Evolutionary conservation across 2,329 filamentous ascomycete genomes (phyloP).

Genomic region (Alternaria rosae): DNA sequence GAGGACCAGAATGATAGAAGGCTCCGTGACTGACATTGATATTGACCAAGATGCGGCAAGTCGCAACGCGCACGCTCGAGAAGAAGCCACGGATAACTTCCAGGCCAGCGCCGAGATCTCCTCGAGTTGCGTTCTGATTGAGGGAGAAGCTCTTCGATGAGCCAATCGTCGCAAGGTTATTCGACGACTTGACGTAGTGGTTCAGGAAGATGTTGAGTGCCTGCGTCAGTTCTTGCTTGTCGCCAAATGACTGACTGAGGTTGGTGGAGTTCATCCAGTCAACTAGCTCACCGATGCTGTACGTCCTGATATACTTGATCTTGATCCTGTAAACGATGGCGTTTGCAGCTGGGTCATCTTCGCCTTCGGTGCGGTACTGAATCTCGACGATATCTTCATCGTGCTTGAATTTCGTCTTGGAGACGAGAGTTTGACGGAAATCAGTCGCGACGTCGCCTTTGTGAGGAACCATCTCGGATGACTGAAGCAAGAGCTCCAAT

Average conservation of each 20-base stretch:
- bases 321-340: constrained; percentile 23
- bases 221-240: constrained; percentile 60
- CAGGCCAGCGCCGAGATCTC: constrained; percentile 59
- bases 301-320: constrained; percentile 22
- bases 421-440: constrained; percentile 31
- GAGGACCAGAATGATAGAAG: constrained; percentile 58
- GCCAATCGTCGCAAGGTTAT: constrained; percentile 56
- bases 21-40: constrained; percentile 66
- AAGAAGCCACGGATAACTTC: constrained; percentile 67
- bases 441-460: constrained; percentile 28
- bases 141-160: constrained; percentile 53
- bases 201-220: constrained; percentile 66
- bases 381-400: constrained; percentile 21
- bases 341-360: constrained; percentile 21
- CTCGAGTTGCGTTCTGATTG: constrained; percentile 48
- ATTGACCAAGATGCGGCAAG: constrained; percentile 65
- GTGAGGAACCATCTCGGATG: constrained; percentile 10
- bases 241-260: constrained; percentile 45
- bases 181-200: constrained; percentile 54
- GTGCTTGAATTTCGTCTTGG: constrained; percentile 24
- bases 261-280: constrained; percentile 56
- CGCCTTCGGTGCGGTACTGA: constrained; percentile 28
- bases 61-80: constrained; percentile 64
- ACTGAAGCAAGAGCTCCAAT: constrained; percentile 26
- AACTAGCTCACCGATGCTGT: constrained; percentile 49